Base-by-base conservation (phyloP, 768 basidiomycete species). In the Pleurotus giganteus region DNA sequence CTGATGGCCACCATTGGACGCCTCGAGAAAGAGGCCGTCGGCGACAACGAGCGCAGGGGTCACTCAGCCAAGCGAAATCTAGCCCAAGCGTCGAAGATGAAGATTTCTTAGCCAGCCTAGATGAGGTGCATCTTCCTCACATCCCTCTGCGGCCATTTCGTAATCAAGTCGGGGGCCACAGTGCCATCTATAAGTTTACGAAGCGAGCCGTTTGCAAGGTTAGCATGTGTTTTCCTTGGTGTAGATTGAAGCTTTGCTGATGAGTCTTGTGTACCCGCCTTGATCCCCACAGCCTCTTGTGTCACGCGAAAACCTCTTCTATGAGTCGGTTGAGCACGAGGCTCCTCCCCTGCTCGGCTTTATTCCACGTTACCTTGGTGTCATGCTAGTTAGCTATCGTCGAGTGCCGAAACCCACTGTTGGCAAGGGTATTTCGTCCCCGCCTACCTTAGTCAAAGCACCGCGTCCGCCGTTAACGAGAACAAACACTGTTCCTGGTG, bases 151-250 rank as follows among this genome's bases (percentile, higher is more conserved):
- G 89, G 45, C 97, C 97, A 4, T 99, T 98, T 72, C 86, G 91
- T 46, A 97, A 99, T 63, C 95, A 98, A 72, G 97, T 99, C 27
- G 97, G 97, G 37, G 97, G 97, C 2, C 97, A 99, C 68, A 92
- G 84, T 60, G 89, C 93, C 54, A 97, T 99, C 63, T 98, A 98
- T 73, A 94, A 95, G 66, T 98, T 99, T 61, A 98, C 95, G 3
- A 93, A 93, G 65, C 83, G 94, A 60, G 96, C 97, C 6, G 94
- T 99, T 13, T 99, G 97, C 78, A 99, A 99, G 86, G 96, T 97
- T 62, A 64, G 89, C 69, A 57, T 39, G 61, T 53, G 49, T 29
- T 37, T 39, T 61, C 47, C 28, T n/a, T 57, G 26, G 17, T 42
- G 42, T 54, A 61, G 61, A 52, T 46, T 57, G 59, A 63, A 64